Evolutionary conservation across 495 filamentous ascomycete species (phyloP), one percentile per base, ranked within the genome.

Genomic region (Copromyces sp.): DNA sequence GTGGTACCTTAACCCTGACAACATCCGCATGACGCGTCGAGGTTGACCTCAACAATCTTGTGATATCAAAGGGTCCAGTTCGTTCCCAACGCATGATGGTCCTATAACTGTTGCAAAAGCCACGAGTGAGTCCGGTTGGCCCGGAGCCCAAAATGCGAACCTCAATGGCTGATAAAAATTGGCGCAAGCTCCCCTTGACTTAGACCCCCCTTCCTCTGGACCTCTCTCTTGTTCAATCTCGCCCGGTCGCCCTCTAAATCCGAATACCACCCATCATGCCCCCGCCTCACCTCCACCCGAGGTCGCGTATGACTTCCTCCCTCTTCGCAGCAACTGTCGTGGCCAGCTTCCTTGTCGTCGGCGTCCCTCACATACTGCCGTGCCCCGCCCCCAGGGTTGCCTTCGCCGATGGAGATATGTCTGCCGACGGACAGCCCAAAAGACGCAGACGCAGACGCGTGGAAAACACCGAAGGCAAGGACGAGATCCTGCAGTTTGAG

Each of bases 321-420:
- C 90, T 99, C 38, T 99, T 99, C 84, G 93, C 93, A 68, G 92
- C 91, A n/a, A 98, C 94, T n/a, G 86, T 98, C 42, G 84, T 92
- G n/a, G 88, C 93, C 32, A 93, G 91, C 74, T 96, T 99, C 79
- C 86, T 97, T 75, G 93, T 98, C 72, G 95, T 99, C 73, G 92
- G 88, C 53, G 85, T 97, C 69, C 95, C 95, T 37, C 95, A 99
- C 78, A 77, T 96, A n/a, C 87, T 99, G 65, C 95, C 95, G 1
- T 99, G 95, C 81, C 95, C 95, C 5, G 91, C 93, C 69, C 91
- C 91, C n/a, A 87, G 91, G 73, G 84, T 89, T 45, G 88, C 90
- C 40, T 90, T 89, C 73, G 89, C 91, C 76, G 92, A 95, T 79
- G 90, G 86, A 44, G 88, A 90, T 39, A 86, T 87, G 76, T 81